Evolutionary conservation across 768 basidiomycete genomes (phyloP).

Genomic region (Tricholoma hemisulphureum): DNA sequence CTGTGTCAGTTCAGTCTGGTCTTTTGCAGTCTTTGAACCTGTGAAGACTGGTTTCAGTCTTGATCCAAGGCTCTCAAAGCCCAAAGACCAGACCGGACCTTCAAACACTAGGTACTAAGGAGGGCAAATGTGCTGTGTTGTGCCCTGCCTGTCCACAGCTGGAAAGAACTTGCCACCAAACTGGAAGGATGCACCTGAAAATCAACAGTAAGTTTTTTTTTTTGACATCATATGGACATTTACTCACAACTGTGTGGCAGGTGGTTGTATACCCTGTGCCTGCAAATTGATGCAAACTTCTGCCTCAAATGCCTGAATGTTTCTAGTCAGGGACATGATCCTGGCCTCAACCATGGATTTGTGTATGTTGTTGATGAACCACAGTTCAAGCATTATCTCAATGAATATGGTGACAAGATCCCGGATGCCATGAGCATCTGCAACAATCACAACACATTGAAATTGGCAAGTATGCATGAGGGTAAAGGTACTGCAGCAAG

Average conservation of each 20-base stretch:
- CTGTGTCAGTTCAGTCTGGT: no score
- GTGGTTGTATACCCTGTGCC: constrained; percentile 18
- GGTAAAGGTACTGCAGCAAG: constrained; percentile 15
- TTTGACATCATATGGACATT: no score
- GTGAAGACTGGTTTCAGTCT: no score
- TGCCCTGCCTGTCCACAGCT: background rate
- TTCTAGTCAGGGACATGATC: constrained; percentile 14
- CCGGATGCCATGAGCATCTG: constrained; percentile 9
- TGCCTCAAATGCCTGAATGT: constrained; percentile 21
- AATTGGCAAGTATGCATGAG: constrained; percentile 3
- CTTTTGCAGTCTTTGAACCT: no score
- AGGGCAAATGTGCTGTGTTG: background rate
- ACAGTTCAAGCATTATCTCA: constrained; percentile 11
- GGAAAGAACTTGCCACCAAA: constrained; percentile 19
- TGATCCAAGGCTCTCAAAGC: no score
- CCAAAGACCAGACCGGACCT: no score
- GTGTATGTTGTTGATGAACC: constrained; percentile 8
- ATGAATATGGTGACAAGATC: no score
- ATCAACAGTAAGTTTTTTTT: no score
- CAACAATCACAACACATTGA: constrained; percentile 18
- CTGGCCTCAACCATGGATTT: constrained; percentile 10
- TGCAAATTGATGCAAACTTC: no score
- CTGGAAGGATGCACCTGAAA: constrained; percentile 15
- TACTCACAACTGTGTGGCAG: no score
- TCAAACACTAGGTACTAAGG: constrained; percentile 11